Percentiles rank a stretch among this genome's conserved stretches.
Evolutionary conservation across 495 filamentous ascomycete genomes (phyloP).

Genomic region (Tuber calosporum): DNA sequence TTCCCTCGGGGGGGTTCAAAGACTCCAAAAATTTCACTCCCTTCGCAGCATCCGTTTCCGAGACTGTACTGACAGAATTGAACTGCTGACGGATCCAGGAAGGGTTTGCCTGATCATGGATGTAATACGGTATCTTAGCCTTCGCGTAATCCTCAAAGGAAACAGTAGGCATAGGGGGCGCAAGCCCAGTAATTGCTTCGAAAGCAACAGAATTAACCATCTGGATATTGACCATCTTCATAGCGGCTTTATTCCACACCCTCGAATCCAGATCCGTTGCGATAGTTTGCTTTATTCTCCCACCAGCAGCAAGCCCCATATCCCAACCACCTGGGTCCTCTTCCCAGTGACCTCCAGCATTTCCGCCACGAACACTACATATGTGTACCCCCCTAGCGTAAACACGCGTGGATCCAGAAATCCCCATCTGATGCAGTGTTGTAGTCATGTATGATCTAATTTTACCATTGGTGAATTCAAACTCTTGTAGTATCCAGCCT

Average conservation of each 20-base stretch:
- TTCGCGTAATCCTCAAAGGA: constrained; percentile 41
- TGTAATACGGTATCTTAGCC: constrained; percentile 43
- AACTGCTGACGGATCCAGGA: constrained; percentile 6
- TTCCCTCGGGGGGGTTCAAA: constrained; percentile 2
- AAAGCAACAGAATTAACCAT: constrained; percentile 44
- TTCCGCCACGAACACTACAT: neutral
- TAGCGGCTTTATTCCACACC: constrained; percentile 42
- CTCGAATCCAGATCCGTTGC: constrained; percentile 23
- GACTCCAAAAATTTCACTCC: neutral
- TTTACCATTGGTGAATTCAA: neutral
- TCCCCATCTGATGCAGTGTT: neutral
- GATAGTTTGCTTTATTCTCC: constrained; percentile 43
- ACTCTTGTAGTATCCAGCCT: neutral
- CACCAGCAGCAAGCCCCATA: constrained; percentile 44
- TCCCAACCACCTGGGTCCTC: neutral
- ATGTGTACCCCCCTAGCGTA: neutral
- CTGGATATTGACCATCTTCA: constrained; percentile 45
- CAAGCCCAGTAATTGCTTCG: constrained; percentile 41
- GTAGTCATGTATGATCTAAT: neutral
- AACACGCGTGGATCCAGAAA: neutral
- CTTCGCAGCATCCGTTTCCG: constrained; percentile 7
- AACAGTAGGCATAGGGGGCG: constrained; percentile 43
- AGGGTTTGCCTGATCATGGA: constrained; percentile 36
- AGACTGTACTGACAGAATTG: neutral
- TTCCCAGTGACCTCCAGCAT: neutral